Conservation (phyloP, 139 green algal species). For the Astrephomene gubernaculifera region DNA sequence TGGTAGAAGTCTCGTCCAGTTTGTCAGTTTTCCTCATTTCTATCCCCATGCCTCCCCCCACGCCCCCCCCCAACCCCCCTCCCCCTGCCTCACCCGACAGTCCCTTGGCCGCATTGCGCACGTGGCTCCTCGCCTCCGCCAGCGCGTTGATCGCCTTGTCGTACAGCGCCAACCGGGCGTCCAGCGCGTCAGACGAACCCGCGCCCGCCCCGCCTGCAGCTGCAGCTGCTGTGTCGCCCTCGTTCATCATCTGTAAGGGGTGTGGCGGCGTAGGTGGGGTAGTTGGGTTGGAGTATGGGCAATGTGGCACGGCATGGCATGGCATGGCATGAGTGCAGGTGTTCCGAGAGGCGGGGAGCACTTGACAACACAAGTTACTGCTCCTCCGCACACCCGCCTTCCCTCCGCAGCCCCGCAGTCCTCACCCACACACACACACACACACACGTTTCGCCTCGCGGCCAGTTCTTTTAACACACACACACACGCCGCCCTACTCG, state of each 20-base stretch:
- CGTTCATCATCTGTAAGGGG: constrained; percentile 5
- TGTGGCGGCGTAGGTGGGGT: neutral
- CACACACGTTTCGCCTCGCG: too few species aligned
- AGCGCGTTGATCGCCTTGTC: constrained; percentile 77
- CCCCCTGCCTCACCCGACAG: constrained; percentile 21
- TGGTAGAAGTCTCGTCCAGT: too few species aligned
- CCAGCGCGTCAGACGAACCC: too few species aligned
- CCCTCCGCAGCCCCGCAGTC: neutral
- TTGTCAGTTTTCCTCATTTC: too few species aligned
- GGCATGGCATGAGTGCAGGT: neutral
- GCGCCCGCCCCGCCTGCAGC: too few species aligned
- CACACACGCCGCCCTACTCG: neutral
- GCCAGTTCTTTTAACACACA: too few species aligned
- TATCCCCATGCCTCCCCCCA: neutral
- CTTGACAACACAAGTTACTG: too few species aligned
- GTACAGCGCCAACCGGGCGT: constrained; percentile 66
- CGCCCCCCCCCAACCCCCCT: neutral
- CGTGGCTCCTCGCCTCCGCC: constrained; percentile 69
- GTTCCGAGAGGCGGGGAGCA: too few species aligned
- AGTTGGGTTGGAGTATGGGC: neutral
- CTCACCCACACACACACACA: too few species aligned
- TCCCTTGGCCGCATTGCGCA: constrained; percentile 48
- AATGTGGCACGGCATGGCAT: neutral
- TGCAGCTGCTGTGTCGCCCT: too few species aligned
- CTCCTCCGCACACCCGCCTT: too few species aligned